phyloP scores from a whole-genome alignment of 345 rosid genomes.

The Kernera saxatilis region DNA sequence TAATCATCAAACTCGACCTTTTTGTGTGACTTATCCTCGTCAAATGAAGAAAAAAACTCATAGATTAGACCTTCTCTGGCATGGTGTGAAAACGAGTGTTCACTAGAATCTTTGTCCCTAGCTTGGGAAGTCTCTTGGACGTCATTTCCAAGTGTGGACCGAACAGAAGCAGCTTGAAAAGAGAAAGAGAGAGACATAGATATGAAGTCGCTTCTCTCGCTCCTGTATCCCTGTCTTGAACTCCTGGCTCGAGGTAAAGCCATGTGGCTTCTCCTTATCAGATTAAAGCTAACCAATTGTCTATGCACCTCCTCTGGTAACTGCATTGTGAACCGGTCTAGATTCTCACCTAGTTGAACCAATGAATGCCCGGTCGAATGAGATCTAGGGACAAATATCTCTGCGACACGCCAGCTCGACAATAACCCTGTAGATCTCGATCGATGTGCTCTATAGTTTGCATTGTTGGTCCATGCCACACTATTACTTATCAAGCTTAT shows the following conservation, averaged over 20 bases:
- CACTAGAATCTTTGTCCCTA: slow-evolving; percentile 5
- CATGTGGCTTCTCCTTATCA: slow-evolving; percentile 38
- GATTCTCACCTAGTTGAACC: slow-evolving; percentile 47
- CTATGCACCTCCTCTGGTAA: slow-evolving; percentile 54
- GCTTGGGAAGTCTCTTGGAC: not conserved
- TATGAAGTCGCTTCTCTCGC: not conserved
- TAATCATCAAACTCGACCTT: not conserved
- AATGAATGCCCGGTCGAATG: slow-evolving; percentile 57
- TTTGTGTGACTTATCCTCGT: not conserved
- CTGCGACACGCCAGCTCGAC: slow-evolving; percentile 36
- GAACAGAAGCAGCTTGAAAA: slow-evolving; percentile 3
- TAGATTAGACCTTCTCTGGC: slow-evolving; percentile 16
- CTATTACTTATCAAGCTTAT: slow-evolving; percentile 12
- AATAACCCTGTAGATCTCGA: slow-evolving; percentile 49
- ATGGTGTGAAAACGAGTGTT: slow-evolving; percentile 14
- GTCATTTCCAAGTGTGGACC: not conserved
- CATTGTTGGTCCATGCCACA: slow-evolving; percentile 1
- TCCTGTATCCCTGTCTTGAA: slow-evolving; percentile 47
- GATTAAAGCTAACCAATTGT: slow-evolving; percentile 29
- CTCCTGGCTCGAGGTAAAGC: slow-evolving; percentile 54
- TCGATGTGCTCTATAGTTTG: slow-evolving; percentile 27
- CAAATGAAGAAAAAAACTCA: no score
- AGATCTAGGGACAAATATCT: slow-evolving; percentile 45
- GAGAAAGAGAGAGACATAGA: slow-evolving; percentile 15
- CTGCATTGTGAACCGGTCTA: slow-evolving; percentile 60